Evolutionary conservation across 768 basidiomycete genomes (phyloP).

Genomic region (Termitomyces sp.): DNA sequence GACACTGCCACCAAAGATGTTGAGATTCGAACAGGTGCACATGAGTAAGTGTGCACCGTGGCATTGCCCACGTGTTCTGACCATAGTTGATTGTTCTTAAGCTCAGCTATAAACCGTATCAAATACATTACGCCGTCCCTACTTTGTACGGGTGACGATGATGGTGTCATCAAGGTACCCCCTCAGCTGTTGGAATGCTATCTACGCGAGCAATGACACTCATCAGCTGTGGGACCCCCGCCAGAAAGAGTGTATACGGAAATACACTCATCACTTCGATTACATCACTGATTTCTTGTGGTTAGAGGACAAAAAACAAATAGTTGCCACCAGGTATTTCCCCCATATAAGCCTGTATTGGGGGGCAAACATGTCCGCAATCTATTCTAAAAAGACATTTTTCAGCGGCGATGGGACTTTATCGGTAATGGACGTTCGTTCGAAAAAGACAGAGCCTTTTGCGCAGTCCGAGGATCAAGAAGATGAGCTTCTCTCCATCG

Average conservation of each 20-base stretch:
- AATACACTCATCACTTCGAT: slow-evolving; percentile 86
- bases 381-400: neutral
- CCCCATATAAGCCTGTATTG: neutral
- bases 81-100: slow-evolving; percentile 33
- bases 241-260: slow-evolving; percentile 52
- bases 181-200: neutral
- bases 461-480: slow-evolving; percentile 95
- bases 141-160: slow-evolving; percentile 86
- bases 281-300: slow-evolving; percentile 92
- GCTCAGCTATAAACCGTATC: slow-evolving; percentile 83
- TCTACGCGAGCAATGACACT: neutral
- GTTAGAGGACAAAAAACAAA: slow-evolving; percentile 76
- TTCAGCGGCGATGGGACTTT: slow-evolving; percentile 87
- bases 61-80: slow-evolving; percentile 15
- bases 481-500: slow-evolving; percentile 85
- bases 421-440: slow-evolving; percentile 87
- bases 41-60: slow-evolving; percentile 51
- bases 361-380: neutral
- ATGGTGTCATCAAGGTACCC: slow-evolving; percentile 85
- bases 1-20: slow-evolving; percentile 55
- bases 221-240: slow-evolving; percentile 89
- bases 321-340: slow-evolving; percentile 78
- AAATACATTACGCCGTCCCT: slow-evolving; percentile 64
- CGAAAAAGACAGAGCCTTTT: slow-evolving; percentile 70
- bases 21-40: slow-evolving; percentile 45